These are phyloP conservation scores for Lumnitzera littorea DNA, from an alignment of 345 rosid genomes.

Conservation along the genomic window DNA sequence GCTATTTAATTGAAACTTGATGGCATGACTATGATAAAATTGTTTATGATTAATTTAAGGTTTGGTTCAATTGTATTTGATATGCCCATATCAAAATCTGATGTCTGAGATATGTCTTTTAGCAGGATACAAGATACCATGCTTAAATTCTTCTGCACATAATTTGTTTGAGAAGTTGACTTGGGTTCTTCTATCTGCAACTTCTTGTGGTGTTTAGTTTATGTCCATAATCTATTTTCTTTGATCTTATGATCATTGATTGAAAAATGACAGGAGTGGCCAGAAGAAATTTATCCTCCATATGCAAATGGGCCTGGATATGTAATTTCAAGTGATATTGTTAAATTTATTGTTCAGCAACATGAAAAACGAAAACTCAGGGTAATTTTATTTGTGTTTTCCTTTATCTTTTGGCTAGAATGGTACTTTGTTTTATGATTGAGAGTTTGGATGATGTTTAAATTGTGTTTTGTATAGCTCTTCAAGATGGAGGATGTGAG, in stretches of 20 bases:
- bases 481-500: constrained; percentile 99
- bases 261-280: constrained; percentile 83
- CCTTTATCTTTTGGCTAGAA: neutral
- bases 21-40: neutral
- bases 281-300: constrained; percentile 83
- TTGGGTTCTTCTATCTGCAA: no score
- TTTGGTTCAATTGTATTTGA: no score
- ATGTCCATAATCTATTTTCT: neutral
- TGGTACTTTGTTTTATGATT: no score
- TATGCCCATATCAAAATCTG: neutral
- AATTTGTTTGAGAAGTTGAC: no score
- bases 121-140: no score
- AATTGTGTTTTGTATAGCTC: constrained; percentile 35
- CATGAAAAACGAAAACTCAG: constrained; percentile 55
- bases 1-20: neutral
- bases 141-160: no score
- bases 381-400: constrained; percentile 29
- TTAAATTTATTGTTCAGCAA: constrained; percentile 51
- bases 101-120: neutral
- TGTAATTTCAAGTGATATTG: constrained; percentile 67
- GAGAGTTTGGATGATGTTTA: neutral
- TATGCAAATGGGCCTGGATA: constrained; percentile 96
- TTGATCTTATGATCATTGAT: constrained; percentile 1
- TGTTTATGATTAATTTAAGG: no score
- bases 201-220: neutral